Evolutionary conservation across 768 basidiomycete species (phyloP).

Genomic region (Termitomyces sp.): DNA sequence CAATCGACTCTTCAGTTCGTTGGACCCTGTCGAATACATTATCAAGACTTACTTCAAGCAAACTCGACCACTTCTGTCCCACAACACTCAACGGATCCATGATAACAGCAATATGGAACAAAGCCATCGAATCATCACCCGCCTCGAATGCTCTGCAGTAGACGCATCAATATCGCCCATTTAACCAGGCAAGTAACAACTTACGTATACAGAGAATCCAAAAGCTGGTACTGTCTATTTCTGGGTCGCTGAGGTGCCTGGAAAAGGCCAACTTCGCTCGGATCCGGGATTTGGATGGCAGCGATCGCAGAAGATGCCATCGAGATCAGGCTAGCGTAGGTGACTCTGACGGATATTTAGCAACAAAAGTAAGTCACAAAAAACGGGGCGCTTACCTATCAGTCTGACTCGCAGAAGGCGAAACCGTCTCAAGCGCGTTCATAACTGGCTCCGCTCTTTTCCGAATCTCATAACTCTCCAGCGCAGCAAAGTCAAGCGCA

Average conservation of each 20-base stretch:
- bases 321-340: conserved; percentile 54
- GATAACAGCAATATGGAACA: conserved; percentile 65
- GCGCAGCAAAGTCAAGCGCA: conserved; percentile 62
- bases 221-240: conserved; percentile 48
- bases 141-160: conserved; percentile 53
- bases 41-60: conserved; percentile 53
- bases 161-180: no score
- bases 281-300: conserved; percentile 64
- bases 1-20: not conserved
- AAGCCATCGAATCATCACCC: conserved; percentile 62
- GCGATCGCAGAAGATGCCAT: conserved; percentile 70
- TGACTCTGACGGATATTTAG: conserved; percentile 32
- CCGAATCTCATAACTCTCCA: conserved; percentile 69
- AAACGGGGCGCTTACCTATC: conserved; percentile 33
- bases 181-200: conserved; percentile 16
- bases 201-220: conserved; percentile 64
- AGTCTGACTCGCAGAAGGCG: conserved; percentile 27
- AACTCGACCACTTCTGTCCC: conserved; percentile 81
- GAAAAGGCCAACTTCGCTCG: conserved; percentile 67
- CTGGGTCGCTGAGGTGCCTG: conserved; percentile 58
- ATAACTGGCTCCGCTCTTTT: conserved; percentile 68
- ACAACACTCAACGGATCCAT: conserved; percentile 82
- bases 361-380: not conserved
- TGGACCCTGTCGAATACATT: not conserved
- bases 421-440: conserved; percentile 53